Conservation (phyloP, 305 asterid species). For the Fraxinus greggii region DNA sequence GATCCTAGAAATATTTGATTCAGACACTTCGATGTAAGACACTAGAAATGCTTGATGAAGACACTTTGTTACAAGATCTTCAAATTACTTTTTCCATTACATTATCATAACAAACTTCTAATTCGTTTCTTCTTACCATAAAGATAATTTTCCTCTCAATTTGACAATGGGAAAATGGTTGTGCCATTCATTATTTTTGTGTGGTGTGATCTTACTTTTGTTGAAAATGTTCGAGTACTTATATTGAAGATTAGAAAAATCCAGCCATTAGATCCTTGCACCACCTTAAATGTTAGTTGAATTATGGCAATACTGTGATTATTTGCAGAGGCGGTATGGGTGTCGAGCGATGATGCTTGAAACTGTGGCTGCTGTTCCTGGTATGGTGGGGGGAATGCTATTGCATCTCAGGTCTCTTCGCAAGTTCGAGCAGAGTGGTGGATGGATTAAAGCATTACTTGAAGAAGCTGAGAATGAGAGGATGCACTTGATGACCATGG, state of each 20-base stretch:
- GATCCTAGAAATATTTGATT: neutral
- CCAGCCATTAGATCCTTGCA: neutral
- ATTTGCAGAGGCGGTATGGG: slow-evolving; percentile 78
- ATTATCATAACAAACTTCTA: neutral
- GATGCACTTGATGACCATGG: slow-evolving; percentile 99
- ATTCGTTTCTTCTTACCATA: neutral
- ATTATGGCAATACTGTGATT: slow-evolving; percentile 6
- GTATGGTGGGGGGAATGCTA: slow-evolving; percentile 96
- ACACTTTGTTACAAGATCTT: neutral
- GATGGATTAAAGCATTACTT: slow-evolving; percentile 94
- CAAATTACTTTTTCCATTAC: neutral
- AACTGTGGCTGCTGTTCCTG: slow-evolving; percentile 98
- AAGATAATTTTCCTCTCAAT: neutral
- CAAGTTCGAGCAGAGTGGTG: slow-evolving; percentile 89
- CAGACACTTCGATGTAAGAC: neutral
- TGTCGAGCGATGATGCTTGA: slow-evolving; percentile 99
- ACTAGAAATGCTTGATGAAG: neutral
- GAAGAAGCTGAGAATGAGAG: slow-evolving; percentile 99
- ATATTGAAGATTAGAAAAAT: slow-evolving; percentile 4
- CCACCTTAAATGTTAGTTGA: neutral
- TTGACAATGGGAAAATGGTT: neutral
- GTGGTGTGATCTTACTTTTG: neutral
- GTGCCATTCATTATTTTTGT: neutral
- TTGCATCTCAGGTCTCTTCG: slow-evolving; percentile 85
- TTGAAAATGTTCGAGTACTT: neutral